Conservation (phyloP, 371 early-diverging fungal genomes). For the Amoeboaphelidium protococcarum region DNA sequence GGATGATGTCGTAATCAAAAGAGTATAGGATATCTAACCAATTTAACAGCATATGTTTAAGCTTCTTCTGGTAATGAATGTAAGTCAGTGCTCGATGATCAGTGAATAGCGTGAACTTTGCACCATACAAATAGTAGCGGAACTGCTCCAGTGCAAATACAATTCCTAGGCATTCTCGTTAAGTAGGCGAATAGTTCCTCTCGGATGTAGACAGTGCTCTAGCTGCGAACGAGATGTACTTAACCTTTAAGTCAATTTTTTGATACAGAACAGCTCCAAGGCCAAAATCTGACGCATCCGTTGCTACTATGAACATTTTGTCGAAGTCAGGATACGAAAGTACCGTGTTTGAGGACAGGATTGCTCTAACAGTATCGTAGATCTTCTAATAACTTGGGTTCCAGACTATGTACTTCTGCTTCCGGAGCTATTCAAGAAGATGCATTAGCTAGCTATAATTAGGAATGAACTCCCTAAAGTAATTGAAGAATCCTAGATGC, state of each 20-base stretch:
- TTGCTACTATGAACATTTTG: conserved; percentile 8
- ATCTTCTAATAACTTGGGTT: conserved; percentile 3
- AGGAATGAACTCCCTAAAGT: conserved; percentile 12
- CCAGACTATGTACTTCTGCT: conserved; percentile 7
- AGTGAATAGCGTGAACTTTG: conserved; percentile 7
- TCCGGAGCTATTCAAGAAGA: conserved; percentile 7
- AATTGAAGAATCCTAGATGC: conserved; percentile 10
- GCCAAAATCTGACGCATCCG: conserved; percentile 12
- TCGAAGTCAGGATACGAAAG: conserved; percentile 7
- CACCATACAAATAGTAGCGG: neutral
- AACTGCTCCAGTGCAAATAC: conserved; percentile 9
- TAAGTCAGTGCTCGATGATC: conserved; percentile 10
- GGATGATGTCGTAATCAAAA: conserved; percentile 7
- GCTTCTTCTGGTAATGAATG: conserved; percentile 4
- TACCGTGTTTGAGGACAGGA: conserved; percentile 8
- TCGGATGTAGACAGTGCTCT: conserved; percentile 3
- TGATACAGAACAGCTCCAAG: conserved; percentile 14
- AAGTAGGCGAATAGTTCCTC: conserved; percentile 4
- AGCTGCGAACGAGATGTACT: conserved; percentile 8
- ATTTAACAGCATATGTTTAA: conserved; percentile 4
- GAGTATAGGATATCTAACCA: conserved; percentile 10
- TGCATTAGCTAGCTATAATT: conserved; percentile 4
- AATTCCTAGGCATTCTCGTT: conserved; percentile 11
- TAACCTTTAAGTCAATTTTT: conserved; percentile 3
- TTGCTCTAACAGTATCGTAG: conserved; percentile 5